Evolutionary conservation across 164 flowering plant genomes (phyloP).

Genomic region (Tetracentron sinense): DNA sequence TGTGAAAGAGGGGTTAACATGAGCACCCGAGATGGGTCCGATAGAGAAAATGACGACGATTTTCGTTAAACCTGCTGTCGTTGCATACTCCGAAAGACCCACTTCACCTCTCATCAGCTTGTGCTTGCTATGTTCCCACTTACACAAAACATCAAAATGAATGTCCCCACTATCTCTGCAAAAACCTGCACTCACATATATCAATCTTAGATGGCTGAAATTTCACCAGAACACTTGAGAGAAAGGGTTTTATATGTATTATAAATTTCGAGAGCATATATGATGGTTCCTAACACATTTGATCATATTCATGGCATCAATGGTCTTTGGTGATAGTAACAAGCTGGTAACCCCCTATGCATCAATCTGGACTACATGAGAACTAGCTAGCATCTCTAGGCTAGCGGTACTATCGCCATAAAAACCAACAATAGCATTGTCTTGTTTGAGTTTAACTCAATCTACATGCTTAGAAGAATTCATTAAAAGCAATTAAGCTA

Average conservation of each 20-base stretch:
- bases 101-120: conserved; percentile 33
- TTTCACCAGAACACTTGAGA: background rate
- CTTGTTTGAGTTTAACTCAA: too few species aligned
- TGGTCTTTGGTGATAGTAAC: too few species aligned
- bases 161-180: conserved; percentile 74
- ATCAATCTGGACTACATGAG: background rate
- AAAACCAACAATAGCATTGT: too few species aligned
- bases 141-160: conserved; percentile 57
- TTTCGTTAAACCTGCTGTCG: conserved; percentile 57
- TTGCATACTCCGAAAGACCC: conserved; percentile 65
- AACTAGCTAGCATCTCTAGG: too few species aligned
- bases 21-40: conserved; percentile 81
- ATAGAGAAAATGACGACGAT: conserved; percentile 47
- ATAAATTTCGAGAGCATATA: too few species aligned
- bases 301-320: too few species aligned
- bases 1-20: conserved; percentile 77
- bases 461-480: background rate
- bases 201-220: background rate
- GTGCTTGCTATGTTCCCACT: conserved; percentile 59
- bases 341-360: too few species aligned
- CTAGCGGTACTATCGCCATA: too few species aligned
- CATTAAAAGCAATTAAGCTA: background rate
- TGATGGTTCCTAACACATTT: too few species aligned
- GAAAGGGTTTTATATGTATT: background rate
- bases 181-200: conserved; percentile 46